These are phyloP conservation scores for Piper longum DNA, from an alignment of 164 flowering plant genomes.

Conservation along the genomic window DNA sequence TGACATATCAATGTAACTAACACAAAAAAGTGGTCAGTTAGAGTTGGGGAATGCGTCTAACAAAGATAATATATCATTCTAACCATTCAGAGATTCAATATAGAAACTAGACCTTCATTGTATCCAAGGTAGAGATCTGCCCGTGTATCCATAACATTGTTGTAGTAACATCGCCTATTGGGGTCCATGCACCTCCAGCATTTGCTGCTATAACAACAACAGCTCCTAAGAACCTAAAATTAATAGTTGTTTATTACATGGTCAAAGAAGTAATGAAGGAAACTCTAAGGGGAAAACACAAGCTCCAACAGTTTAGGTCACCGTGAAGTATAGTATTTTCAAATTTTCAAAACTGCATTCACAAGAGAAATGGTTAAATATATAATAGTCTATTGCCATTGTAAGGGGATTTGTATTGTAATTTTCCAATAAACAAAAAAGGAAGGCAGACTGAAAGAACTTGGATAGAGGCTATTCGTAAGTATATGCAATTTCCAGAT, in stretches of 20 bases:
- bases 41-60: too few relatives aligned
- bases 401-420: too few relatives aligned
- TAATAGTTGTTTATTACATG: conserved; percentile 1
- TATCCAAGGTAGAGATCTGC: conserved; percentile 81
- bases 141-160: conserved; percentile 99
- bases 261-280: neutral
- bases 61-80: neutral
- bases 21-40: too few relatives aligned
- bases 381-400: too few relatives aligned
- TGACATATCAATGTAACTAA: too few relatives aligned
- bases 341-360: too few relatives aligned
- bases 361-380: too few relatives aligned
- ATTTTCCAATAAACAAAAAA: too few relatives aligned
- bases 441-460: too few relatives aligned
- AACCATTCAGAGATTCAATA: neutral
- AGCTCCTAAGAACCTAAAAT: conserved; percentile 73
- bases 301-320: neutral
- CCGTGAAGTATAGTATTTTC: too few relatives aligned
- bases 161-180: conserved; percentile 96
- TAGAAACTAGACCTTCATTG: conserved; percentile 51
- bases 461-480: too few relatives aligned
- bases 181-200: conserved; percentile 99
- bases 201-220: conserved; percentile 96
- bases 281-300: neutral
- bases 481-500: too few relatives aligned